Evolutionary conservation across 2,329 filamentous ascomycete species (phyloP).

Genomic region (Ophidiomyces ophidiicola): DNA sequence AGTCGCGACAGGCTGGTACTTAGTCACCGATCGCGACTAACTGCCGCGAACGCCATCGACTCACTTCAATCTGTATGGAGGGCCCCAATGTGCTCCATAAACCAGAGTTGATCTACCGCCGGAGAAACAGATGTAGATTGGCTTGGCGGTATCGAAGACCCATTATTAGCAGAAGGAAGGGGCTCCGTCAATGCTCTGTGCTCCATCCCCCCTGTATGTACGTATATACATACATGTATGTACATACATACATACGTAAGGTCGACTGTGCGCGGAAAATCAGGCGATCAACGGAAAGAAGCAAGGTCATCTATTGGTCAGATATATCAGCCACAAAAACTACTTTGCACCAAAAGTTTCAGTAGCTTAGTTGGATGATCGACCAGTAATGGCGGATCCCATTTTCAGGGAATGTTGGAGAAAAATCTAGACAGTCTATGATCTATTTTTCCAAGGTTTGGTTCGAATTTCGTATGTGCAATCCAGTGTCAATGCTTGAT

Average conservation of each 20-base stretch:
- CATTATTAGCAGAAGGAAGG: too few species aligned
- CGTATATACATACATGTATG: too few species aligned
- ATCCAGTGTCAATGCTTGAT: neutral
- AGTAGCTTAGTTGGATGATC: conserved; percentile 13
- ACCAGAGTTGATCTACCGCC: too few species aligned
- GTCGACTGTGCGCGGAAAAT: conserved; percentile 2
- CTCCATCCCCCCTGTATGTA: too few species aligned
- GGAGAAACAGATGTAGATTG: too few species aligned
- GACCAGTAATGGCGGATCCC: conserved; percentile 8
- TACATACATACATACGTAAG: neutral
- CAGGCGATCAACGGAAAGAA: conserved; percentile 12
- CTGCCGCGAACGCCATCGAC: neutral
- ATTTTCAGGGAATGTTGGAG: conserved; percentile 8
- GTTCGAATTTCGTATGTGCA: neutral
- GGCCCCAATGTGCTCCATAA: too few species aligned
- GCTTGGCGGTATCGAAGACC: too few species aligned
- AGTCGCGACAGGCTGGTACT: conserved; percentile 10
- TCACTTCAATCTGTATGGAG: too few species aligned
- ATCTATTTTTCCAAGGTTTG: conserved; percentile 12
- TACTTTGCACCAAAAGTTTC: conserved; percentile 11
- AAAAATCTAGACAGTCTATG: conserved; percentile 5
- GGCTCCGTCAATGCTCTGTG: too few species aligned
- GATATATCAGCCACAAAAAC: conserved; percentile 10
- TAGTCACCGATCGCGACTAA: conserved; percentile 7
- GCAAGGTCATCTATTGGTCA: conserved; percentile 8